These are phyloP conservation scores for Helianthus annuus DNA, from an alignment of 129 eudicot species.

Conservation along the genomic window HanXRQr2.0-SUNRISE NC_035433.2:139022377-139022876, in stretches of 20 bases:
- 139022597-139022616: constrained; percentile 50
- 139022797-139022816: constrained; percentile 58
- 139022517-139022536: constrained; percentile 87
- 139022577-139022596: constrained; percentile 29
- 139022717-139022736: constrained; percentile 89
- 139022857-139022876: constrained; percentile 95
- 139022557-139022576: constrained; percentile 42
- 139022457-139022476: constrained; percentile 92
- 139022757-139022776: constrained; percentile 95
- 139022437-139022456: constrained; percentile 99
- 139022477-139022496: constrained; percentile 98
- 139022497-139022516: constrained; percentile 82
- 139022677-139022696: constrained; percentile 91
- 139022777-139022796: constrained; percentile 61
- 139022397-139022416: constrained; percentile 89
- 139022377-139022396: constrained; percentile 43
- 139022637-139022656: constrained; percentile 88
- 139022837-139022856: constrained; percentile 93
- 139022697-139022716: constrained; percentile 79
- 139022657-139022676: constrained; percentile 94
- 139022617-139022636: constrained; percentile 42
- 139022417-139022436: constrained; percentile 92
- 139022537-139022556: constrained; percentile 74
- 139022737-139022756: constrained; percentile 88
- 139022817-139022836: constrained; percentile 97